Conservation (phyloP, 2,329 filamentous ascomycete genomes). For the Cryphonectria carpinicola region DNA sequence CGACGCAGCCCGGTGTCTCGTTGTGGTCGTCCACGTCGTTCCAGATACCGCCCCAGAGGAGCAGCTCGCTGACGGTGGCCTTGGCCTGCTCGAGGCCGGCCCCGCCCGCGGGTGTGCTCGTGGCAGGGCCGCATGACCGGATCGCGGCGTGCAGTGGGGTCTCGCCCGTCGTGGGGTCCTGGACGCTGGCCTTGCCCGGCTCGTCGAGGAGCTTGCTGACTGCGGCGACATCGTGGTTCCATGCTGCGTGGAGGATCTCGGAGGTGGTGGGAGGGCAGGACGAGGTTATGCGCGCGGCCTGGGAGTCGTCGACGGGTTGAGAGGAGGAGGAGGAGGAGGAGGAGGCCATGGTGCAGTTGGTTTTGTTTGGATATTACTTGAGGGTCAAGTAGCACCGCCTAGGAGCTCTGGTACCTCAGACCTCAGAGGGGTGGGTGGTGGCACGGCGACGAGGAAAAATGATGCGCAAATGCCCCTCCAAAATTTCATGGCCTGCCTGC, state of each 20-base stretch:
- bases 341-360: conserved; percentile 4
- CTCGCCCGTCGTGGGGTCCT: conserved; percentile 83
- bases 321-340: conserved; percentile 18
- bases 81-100: conserved; percentile 61
- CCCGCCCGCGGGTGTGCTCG: conserved; percentile 32
- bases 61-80: conserved; percentile 73
- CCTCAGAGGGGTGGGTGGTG: not conserved
- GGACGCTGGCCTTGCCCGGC: conserved; percentile 70
- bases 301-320: conserved; percentile 48
- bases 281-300: conserved; percentile 56
- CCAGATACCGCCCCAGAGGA: conserved; percentile 93
- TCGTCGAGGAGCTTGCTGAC: conserved; percentile 71
- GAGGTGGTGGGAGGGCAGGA: conserved; percentile 56
- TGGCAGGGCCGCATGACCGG: conserved; percentile 64
- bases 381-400: not conserved
- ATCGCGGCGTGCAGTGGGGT: conserved; percentile 91
- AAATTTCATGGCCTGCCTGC: conserved; percentile 7
- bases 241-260: conserved; percentile 57
- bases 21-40: conserved; percentile 87
- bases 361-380: not conserved
- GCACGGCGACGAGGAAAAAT: not conserved
- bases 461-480: conserved; percentile 21
- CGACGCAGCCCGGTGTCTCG: conserved; percentile 91
- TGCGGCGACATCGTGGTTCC: conserved; percentile 64
- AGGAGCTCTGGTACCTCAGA: not conserved